Base-by-base conservation (phyloP, 257 asterid species). In the Capsicum baccatum region DNA sequence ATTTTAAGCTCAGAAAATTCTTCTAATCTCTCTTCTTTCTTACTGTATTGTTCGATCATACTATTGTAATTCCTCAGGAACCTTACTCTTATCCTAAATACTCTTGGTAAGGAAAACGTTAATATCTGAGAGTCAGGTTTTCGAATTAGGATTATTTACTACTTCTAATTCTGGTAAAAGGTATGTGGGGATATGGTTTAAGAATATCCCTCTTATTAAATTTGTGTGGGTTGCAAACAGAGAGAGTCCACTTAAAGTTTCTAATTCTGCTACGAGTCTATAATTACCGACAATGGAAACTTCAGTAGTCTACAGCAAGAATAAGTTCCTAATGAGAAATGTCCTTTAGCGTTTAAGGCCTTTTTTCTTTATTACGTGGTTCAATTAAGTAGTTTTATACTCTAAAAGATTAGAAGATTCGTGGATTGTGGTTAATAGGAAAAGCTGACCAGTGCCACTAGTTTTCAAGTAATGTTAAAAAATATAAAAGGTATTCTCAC, bases 161-260 rank as follows among this genome's bases (percentile, higher is more conserved):
- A 82, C 93, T 48, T 85, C 79, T 7, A 54, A 21, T 8, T 79
- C 93, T 0, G 80, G 84, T 54, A 59, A 67, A 17, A 85, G 88
- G 88, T 92, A 94, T 87, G 66, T 94, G 74, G 98, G 97, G 66
- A 89, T 94, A 70, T 93, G 97, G 97, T 92, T 89, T 92, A 92
- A 90, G 76, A 89, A 81, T 37, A 76, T 68, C 17, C 55, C 86
- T 2, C 55, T 26, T 8, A 73, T 42, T 71, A 84, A n/a, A 69
- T 9, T 84, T 10, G 80, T 84, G 35, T 87, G 89, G 87, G 79
- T 84, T 7, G 89, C 85, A 47, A 87, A 87, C 69, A 81, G 87
- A 56, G 82, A 55, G 19, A 84, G 26, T 80, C 85, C 89, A 6
- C 83, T 73, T 3, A 13, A 56, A n/a, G 85, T 63, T 55, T 55